Evolutionary conservation across 2,329 filamentous ascomycete species (phyloP).

Genomic region (Spiromastix sp.): DNA sequence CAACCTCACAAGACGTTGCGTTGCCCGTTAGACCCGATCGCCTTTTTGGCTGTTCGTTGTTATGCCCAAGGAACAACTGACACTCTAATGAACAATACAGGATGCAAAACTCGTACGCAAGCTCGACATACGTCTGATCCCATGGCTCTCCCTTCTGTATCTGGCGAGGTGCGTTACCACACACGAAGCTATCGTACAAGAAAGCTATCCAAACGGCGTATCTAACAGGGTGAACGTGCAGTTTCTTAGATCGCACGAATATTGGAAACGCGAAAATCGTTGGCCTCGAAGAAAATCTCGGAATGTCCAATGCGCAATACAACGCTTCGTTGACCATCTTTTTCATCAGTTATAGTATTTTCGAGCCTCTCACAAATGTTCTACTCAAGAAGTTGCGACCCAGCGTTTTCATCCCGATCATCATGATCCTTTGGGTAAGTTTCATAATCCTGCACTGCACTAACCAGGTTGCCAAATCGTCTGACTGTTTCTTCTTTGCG

Average conservation of each 20-base stretch:
- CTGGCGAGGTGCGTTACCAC: constrained; percentile 19
- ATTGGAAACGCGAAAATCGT: constrained; percentile 30
- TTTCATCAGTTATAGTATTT: constrained; percentile 30
- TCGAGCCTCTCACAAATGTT: constrained; percentile 34
- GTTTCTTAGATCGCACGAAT: constrained; percentile 21
- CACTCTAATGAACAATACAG: constrained; percentile 15
- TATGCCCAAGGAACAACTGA: not conserved
- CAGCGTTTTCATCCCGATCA: constrained; percentile 41
- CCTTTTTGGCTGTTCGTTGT: not conserved
- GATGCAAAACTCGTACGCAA: constrained; percentile 36
- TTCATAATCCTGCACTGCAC: not conserved
- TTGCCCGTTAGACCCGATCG: not conserved
- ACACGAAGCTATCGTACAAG: not conserved
- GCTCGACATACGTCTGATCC: constrained; percentile 35
- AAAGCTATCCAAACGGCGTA: not conserved
- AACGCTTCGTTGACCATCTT: constrained; percentile 30
- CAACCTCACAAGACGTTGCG: too few species aligned
- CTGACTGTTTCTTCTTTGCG: not conserved
- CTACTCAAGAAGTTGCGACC: constrained; percentile 39
- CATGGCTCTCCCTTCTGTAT: constrained; percentile 38
- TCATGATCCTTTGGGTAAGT: constrained; percentile 32
- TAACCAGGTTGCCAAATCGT: too few species aligned
- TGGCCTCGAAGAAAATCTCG: constrained; percentile 16
- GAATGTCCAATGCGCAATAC: constrained; percentile 21
- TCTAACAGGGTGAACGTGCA: not conserved